Evolutionary conservation across 23 red algal species (phyloP), one percentile per base, ranked within the genome.

Genomic region (Gracilaria gracilis): DNA sequence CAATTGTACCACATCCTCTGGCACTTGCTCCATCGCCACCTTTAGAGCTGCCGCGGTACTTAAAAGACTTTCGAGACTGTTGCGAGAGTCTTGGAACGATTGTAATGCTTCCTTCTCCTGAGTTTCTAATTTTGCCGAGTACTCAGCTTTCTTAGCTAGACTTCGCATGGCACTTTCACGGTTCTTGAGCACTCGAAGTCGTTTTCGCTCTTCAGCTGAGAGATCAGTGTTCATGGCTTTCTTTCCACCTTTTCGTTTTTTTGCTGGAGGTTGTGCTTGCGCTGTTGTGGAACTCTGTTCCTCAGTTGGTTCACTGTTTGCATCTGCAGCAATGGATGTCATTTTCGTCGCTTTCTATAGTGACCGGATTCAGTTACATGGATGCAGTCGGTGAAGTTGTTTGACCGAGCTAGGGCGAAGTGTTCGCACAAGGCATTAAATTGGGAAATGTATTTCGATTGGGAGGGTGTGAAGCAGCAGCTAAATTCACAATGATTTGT

Each of bases 151-250:
- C 64, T 90, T 90, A 23, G 87, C 87, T n/a, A 90, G 76, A 34
- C 87, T 90, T 15, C 87, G 87, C 87, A 90, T 90, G 11, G 87
- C 87, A 39, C 87, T 90, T 50, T 90, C 87, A 37, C 87, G 87
- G 57, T 90, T 90, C 57, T 90, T 90, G 31, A 90, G 74, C 40
- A 90, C 57, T 49, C 87, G 42, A 9, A 55, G 87, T 20, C 87
- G 87, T 59, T 90, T 90, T 31, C 87, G 42, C 64, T 90, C 87
- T 47, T 90, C 87, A 4, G 76, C 87, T n/a, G 87, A 90, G 14
- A 90, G 49, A 31, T 77, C 53, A 25, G 74, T 49, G 34, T 81
- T 79, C 14, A 51, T 74, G 28, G 48, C 53, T 39, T 71, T 67
- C 40, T 70, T 66, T 7, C 85, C 85, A 77, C 85, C 54, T 58